Evolutionary conservation across 2,329 filamentous ascomycete species (phyloP), one percentile per base, ranked within the genome.

Genomic region (Lachnellula arida): DNA sequence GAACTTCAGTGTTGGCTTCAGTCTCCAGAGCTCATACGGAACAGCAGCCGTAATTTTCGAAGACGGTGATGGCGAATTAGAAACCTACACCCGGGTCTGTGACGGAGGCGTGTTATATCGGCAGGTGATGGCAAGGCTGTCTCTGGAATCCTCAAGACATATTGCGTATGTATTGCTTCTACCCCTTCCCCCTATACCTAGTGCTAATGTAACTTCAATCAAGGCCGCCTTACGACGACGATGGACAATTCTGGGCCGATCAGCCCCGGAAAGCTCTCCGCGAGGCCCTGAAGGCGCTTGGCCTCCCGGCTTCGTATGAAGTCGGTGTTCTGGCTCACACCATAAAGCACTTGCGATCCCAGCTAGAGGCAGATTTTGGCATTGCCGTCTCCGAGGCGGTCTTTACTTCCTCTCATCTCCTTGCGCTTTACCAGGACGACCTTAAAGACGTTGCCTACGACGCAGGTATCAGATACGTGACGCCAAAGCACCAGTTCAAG

Each of bases 381-480:
- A 57, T 57, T 14, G 46, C 7, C 15, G 49, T 57, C 12, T 49
- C 50, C 25, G 39, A 49, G 19, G 55, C 46, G 9, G 40, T 47
- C 28, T 50, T 57, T n/a, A 47, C 46, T 23, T 44, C 55, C 22
- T 28, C 55, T 34, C 50, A 57, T 50, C 55, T 57, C 28, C 37
- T 37, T n/a, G 55, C 50, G 2, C 42, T 57, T 3, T 57, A 57
- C 46, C 55, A 53, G 25, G 55, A 57, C 32, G 46, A 57, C 23
- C 35, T 57, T 6, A 28, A 50, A 47, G 55, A 57, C n/a, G 34
- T 35, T 35, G 34, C 37, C 25, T 11, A 34, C 14, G 6, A 50
- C 22, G 50, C 28, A 8, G 42, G 51, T 15, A 49, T 57, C 7
- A 46, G 49, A 47, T 57, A 57, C 25, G 22, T 53, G 12, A 46